Evolutionary conservation across 169 alveolate species (phyloP), one percentile per base, ranked within the genome.

Genomic region (Besnoitia besnoiti): DNA sequence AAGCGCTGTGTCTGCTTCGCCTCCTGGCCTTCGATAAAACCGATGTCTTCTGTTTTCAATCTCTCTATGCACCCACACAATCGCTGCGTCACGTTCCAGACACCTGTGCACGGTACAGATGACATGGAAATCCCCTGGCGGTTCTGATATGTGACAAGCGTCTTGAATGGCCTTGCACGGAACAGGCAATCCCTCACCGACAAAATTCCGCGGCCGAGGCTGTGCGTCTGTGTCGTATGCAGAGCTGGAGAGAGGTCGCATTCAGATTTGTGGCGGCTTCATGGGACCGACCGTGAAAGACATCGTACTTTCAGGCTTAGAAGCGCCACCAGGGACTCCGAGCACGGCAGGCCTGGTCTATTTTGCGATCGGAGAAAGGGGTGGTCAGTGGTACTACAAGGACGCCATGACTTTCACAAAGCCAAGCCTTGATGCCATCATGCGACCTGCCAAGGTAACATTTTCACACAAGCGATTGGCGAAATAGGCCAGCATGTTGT

Each of bases 221-320:
- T n/a, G n/a, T 37, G 33, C 75, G 44, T 40, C 39, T 37, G 8
- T 77, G 16, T 73, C 16, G 24, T 27, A 44, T 37, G 44, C 90
- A 90, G 94, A 90, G 55, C 73, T 90, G 50, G 94, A 90, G 47
- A 37, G 85, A 5, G 94, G 91, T 10, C 39, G 85, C 39, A 90
- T 90, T 7, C 85, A 79, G 51, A 90, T 90, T 14, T 59, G 61
- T 77, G 94, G 76, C n/a, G 94, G 94, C 4, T 90, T 90, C 42
- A 55, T 90, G 90, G 94, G 94, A 1, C 94, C 94, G 35, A 62
- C 55, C 12, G 37, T 90, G 79, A 62, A 79, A 30, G 50, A 77
- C 33, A 90, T 90, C 16, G 46, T 40, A 2, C 94, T 90, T n/a
- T 67, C 49, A 33, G 49, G 75, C 24, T 87, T 90, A 0, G 61